phyloP scores from a whole-genome alignment of 306 rosid genomes.

The Senna tora region DNA sequence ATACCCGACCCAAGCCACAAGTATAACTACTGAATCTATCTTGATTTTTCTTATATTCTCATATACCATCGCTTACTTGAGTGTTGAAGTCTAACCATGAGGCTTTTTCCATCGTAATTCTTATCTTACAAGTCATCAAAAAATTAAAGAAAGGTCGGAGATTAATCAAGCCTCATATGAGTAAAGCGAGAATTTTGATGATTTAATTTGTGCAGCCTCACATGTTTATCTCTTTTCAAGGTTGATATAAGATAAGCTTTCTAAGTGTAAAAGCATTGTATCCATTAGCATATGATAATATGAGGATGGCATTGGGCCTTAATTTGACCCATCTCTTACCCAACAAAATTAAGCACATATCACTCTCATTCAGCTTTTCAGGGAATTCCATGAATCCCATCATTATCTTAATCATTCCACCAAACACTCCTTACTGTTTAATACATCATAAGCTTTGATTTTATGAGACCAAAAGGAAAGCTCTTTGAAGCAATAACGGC shows the following conservation, averaged over 20 bases:
- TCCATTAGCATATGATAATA: constrained; percentile 2
- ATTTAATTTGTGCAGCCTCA: no score
- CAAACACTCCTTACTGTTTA: constrained; percentile 39
- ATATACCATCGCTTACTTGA: no score
- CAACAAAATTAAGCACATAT: constrained; percentile 32
- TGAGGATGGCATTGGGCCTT: constrained; percentile 33
- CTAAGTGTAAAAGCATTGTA: constrained; percentile 5
- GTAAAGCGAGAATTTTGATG: no score
- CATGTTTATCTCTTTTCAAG: no score
- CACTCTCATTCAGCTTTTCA: constrained; percentile 18
- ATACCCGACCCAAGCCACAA: no score
- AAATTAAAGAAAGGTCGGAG: no score
- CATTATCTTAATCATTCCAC: constrained; percentile 44
- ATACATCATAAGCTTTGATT: constrained; percentile 35
- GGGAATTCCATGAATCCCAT: constrained; percentile 38
- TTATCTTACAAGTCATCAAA: no score
- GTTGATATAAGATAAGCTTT: neutral
- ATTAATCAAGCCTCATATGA: no score
- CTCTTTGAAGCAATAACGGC: constrained; percentile 43
- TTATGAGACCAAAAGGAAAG: neutral
- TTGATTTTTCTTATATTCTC: no score
- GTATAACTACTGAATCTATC: no score
- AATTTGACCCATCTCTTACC: constrained; percentile 35
- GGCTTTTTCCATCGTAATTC: no score
- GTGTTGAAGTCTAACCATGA: no score